Evolutionary conservation across 345 rosid genomes (phyloP), one percentile per base, ranked within the genome.

Genomic region (Linum lewisii): DNA sequence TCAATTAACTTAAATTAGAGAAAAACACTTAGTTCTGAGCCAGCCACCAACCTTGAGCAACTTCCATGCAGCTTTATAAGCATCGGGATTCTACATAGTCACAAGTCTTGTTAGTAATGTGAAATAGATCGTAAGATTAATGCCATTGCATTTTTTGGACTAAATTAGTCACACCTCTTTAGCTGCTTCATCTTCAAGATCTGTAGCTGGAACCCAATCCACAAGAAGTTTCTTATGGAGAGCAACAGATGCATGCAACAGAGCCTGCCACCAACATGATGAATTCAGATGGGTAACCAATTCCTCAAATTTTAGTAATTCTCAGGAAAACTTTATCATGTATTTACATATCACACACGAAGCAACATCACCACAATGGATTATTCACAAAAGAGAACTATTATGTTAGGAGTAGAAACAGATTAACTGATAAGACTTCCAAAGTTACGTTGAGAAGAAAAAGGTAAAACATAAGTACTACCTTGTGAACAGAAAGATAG

Each of bases 401-500:
- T n/a, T n/a, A n/a, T n/a, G n/a, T n/a, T n/a, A n/a, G n/a, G n/a
- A n/a, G n/a, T n/a, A n/a, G n/a, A n/a, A n/a, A n/a, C n/a, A n/a
- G n/a, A n/a, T n/a, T n/a, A n/a, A n/a, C n/a, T n/a, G n/a, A n/a
- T n/a, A 7, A 42, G 2, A 16, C 47, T 6, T 42, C 18, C 15
- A 2, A 34, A 42, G 47, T 11, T 42, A 42, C 4, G 18, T 11
- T 16, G 18, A 11, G 4, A 42, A 42, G 18, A 42, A 11, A 42
- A 42, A 11, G 47, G 47, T 42, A 26, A 22, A 26, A 26, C 34
- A 25, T 24, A 42, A 63, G 32, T 18, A 42, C 19, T 51, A 85
- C 99, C 96, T 87, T 84, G 51, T 77, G 52, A 34, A 94, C 73
- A 45, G 99, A 94, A 47, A 94, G 96, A 79, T 94, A 94, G 0